Conservation (phyloP, 306 rosid species). For the Sicyos baderoa region DNA sequence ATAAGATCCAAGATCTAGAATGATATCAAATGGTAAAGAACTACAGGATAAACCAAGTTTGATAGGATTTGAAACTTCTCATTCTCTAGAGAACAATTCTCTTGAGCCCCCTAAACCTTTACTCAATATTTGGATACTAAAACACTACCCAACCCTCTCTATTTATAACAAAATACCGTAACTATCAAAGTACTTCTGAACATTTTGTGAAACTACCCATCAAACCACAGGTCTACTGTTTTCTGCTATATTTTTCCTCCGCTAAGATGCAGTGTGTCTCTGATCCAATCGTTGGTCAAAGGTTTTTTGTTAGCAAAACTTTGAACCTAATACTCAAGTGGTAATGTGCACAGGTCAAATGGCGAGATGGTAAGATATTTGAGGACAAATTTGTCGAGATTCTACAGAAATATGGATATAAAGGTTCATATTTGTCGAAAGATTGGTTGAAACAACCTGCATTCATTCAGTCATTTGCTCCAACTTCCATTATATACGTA, state of each 20-base stretch:
- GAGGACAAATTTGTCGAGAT: slow-evolving; percentile 86
- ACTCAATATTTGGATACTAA: too few relatives aligned
- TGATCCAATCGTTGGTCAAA: background rate
- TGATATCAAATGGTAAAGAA: too few relatives aligned
- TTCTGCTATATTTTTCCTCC: background rate
- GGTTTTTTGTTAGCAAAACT: background rate
- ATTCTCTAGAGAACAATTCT: too few relatives aligned
- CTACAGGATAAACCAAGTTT: too few relatives aligned
- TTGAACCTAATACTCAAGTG: slow-evolving; percentile 20
- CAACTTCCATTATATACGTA: slow-evolving; percentile 61
- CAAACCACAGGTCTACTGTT: background rate
- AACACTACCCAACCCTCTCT: too few relatives aligned
- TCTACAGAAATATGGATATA: slow-evolving; percentile 71
- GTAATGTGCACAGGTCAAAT: slow-evolving; percentile 58
- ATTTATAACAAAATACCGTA: too few relatives aligned
- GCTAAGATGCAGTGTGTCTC: background rate
- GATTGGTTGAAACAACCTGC: slow-evolving; percentile 79
- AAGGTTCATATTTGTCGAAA: slow-evolving; percentile 72
- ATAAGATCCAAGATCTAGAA: too few relatives aligned
- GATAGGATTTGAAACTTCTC: too few relatives aligned
- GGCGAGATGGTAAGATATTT: slow-evolving; percentile 55
- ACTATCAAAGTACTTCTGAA: slow-evolving; percentile 7
- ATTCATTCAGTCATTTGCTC: slow-evolving; percentile 89
- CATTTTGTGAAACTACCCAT: background rate
- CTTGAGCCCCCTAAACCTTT: too few relatives aligned